These are phyloP conservation scores for Xylaria flabelliformis DNA, from an alignment of 495 filamentous ascomycete species.

Conservation along the genomic window DNA sequence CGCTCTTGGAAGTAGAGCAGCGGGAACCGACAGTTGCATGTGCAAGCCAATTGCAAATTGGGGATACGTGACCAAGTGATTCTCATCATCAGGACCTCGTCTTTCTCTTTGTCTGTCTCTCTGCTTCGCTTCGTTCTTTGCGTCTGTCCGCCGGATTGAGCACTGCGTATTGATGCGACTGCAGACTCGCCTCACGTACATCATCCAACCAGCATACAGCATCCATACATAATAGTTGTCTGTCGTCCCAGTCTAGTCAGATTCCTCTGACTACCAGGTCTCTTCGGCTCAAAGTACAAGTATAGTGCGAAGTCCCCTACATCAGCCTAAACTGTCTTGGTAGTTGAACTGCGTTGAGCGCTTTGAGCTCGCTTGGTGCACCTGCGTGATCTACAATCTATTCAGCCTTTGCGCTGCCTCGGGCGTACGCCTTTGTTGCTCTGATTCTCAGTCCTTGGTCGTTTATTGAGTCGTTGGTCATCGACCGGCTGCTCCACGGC, in stretches of 20 bases:
- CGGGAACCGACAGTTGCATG: constrained; percentile 18
- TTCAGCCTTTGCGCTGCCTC: constrained; percentile 11
- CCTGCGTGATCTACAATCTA: constrained; percentile 25
- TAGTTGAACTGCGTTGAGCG: constrained; percentile 28
- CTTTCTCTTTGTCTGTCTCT: constrained; percentile 7
- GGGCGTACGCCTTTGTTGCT: constrained; percentile 2
- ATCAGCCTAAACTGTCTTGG: constrained; percentile 23
- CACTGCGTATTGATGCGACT: constrained; percentile 27
- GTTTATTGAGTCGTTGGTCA: constrained; percentile 6
- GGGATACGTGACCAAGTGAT: constrained; percentile 29
- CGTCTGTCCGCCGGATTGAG: constrained; percentile 6
- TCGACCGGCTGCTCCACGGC: background rate
- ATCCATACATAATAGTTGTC: constrained; percentile 19
- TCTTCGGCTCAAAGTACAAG: constrained; percentile 17
- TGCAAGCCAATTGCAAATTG: constrained; percentile 18
- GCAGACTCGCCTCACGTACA: constrained; percentile 16
- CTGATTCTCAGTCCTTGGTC: constrained; percentile 13
- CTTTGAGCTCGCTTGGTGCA: constrained; percentile 25
- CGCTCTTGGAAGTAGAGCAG: constrained; percentile 10
- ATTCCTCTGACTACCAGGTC: background rate
- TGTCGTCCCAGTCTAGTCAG: constrained; percentile 23
- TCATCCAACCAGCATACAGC: constrained; percentile 19
- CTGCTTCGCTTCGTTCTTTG: background rate
- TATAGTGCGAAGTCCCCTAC: constrained; percentile 15
- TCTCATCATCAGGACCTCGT: constrained; percentile 15